Percentiles rank a stretch among this genome's conserved stretches.
phyloP scores from a whole-genome alignment of 2,329 filamentous ascomycete genomes.

The Fusarium mexicanum region DNA sequence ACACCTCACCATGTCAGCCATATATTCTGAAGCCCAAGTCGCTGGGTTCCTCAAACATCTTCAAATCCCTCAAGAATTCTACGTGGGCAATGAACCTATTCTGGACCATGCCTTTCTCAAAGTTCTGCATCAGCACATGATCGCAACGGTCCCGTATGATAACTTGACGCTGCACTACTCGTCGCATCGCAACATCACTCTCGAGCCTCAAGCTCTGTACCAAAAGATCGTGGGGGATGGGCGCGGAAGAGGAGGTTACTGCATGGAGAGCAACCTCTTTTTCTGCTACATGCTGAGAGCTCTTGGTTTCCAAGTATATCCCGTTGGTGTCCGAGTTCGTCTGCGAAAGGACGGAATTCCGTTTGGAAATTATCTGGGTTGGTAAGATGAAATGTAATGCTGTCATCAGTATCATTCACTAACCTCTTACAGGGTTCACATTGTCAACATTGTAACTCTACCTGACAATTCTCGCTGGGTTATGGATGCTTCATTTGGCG shows the following conservation, averaged over 20 bases:
- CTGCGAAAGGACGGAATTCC: slow-evolving; percentile 52
- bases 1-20: slow-evolving; percentile 39
- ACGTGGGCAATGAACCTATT: slow-evolving; percentile 40
- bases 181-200: slow-evolving; percentile 48
- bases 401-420: slow-evolving; percentile 10
- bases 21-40: slow-evolving; percentile 44
- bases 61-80: slow-evolving; percentile 43
- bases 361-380: slow-evolving; percentile 56
- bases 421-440: slow-evolving; percentile 55
- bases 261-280: slow-evolving; percentile 66
- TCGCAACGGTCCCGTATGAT: slow-evolving; percentile 64
- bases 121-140: slow-evolving; percentile 56
- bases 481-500: slow-evolving; percentile 72
- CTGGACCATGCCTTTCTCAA: slow-evolving; percentile 48
- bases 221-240: slow-evolving; percentile 57
- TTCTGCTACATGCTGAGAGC: slow-evolving; percentile 62
- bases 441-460: slow-evolving; percentile 69
- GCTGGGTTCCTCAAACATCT: slow-evolving; percentile 43
- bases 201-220: slow-evolving; percentile 60
- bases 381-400: slow-evolving; percentile 48
- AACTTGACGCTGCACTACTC: slow-evolving; percentile 66
- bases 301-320: slow-evolving; percentile 64
- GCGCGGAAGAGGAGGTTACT: slow-evolving; percentile 65
- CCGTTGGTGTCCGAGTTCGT: slow-evolving; percentile 62
- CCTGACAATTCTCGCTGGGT: slow-evolving; percentile 58